phyloP scores from a whole-genome alignment of 495 filamentous ascomycete species.

The Neurospora pannonica region DNA sequence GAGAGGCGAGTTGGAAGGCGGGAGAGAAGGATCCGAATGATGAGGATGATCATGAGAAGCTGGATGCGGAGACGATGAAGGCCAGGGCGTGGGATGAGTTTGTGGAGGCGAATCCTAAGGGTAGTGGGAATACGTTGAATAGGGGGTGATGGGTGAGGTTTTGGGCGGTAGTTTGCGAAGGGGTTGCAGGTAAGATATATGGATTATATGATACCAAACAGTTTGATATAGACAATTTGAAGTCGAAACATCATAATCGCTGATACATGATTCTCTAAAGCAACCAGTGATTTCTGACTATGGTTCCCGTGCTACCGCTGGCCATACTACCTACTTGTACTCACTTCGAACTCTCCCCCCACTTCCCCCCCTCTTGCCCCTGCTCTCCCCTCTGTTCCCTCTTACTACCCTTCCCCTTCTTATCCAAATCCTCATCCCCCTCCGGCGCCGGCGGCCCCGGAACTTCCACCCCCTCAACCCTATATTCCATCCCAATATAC shows the following conservation, averaged over 20 bases:
- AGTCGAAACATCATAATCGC: not conserved
- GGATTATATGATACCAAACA: not conserved
- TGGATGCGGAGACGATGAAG: slow-evolving; percentile 85
- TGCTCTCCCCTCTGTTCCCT: not conserved
- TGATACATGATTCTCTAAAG: not conserved
- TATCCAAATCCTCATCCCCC: slow-evolving; percentile 3
- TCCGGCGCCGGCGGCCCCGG: slow-evolving; percentile 12
- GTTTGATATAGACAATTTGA: not conserved
- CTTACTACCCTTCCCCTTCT: slow-evolving; percentile 6
- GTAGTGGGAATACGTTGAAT: slow-evolving; percentile 80
- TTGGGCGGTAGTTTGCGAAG: not conserved
- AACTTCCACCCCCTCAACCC: slow-evolving; percentile 14
- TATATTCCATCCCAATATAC: slow-evolving; percentile 75
- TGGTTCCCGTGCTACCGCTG: not conserved
- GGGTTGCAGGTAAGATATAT: not conserved
- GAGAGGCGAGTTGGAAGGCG: slow-evolving; percentile 48
- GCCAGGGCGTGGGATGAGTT: slow-evolving; percentile 94
- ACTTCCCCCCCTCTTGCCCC: not conserved
- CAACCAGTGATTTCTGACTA: not conserved
- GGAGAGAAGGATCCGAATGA: slow-evolving; percentile 61
- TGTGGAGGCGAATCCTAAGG: slow-evolving; percentile 78
- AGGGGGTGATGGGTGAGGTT: slow-evolving; percentile 43
- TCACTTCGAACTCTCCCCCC: not conserved
- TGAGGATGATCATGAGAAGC: slow-evolving; percentile 80
- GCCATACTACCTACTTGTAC: not conserved